phyloP scores from a whole-genome alignment of 1,284 basidiomycete genomes.

The Naganishia cerealis region DNA sequence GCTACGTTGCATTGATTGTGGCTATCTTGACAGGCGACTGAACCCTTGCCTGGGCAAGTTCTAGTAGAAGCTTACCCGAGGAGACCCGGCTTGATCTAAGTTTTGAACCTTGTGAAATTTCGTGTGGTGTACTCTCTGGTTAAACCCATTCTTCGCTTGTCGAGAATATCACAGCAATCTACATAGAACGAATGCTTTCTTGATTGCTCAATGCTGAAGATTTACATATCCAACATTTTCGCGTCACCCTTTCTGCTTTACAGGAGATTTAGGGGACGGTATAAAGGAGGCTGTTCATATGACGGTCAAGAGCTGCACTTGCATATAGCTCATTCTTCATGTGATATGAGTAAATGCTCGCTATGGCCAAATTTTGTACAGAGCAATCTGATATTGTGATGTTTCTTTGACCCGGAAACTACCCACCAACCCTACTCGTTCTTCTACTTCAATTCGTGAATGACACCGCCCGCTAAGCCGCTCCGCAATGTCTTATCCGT shows the following conservation, averaged over 20 bases:
- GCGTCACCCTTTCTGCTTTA: not conserved
- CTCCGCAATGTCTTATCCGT: conserved; percentile 28
- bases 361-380: not conserved
- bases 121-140: not conserved
- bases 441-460: not conserved
- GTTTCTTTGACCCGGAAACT: not conserved
- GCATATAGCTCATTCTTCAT: not conserved
- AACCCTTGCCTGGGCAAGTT: conserved; percentile 15
- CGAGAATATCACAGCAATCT: not conserved
- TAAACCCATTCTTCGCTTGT: not conserved
- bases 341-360: not conserved
- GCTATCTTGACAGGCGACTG: conserved; percentile 6
- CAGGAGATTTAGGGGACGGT: not conserved
- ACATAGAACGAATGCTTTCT: not conserved
- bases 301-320: not conserved
- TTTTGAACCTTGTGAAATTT: not conserved
- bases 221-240: not conserved
- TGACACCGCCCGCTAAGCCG: not conserved
- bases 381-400: not conserved
- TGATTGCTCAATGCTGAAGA: not conserved
- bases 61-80: not conserved
- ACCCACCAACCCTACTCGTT: not conserved
- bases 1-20: not conserved
- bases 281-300: not conserved
- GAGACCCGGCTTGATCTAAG: not conserved